Evolutionary conservation across 2,329 filamentous ascomycete species (phyloP), one percentile per base, ranked within the genome.

Genomic region (Aspergillus sp.): DNA sequence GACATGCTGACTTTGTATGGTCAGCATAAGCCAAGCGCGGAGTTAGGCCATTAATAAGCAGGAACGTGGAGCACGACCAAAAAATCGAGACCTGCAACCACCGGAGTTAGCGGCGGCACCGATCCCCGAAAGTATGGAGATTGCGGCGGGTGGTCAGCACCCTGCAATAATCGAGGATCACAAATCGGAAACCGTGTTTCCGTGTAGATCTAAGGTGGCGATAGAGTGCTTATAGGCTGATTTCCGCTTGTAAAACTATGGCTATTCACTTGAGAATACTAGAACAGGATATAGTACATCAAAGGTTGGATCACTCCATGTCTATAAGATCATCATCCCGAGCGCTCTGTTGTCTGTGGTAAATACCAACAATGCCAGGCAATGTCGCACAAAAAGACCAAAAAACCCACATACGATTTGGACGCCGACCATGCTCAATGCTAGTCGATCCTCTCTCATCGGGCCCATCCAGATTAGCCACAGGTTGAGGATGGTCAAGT

Each of bases 381-480:
- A 87, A 81, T 99, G 95, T 68, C 95, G 84, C 57, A 93, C 87
- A 72, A 97, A 91, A 62, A 99, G 80, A 22, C 93, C 95, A 47
- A 92, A 80, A n/a, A 96, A 76, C 7, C 95, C 95, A 64, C 91
- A 85, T 4, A 84, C 77, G 17, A 87, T 81, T 82, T 99, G 95
- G 77, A 97, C 85, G n/a, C 80, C 79, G 50, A 95, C 85, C 63
- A 99, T 84, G 75, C 95, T 92, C 73, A 87, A 81, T 28, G 92
- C 91, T 57, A 99, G 83, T 50, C 87, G 84, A 78, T 97, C 91
- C 76, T 99, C 95, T 64, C 91, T 86, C 83, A 96, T 86, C 3
- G 95, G 93, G 0, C 95, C 95, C 75, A 93, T 89, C 91, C 93
- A 96, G 55, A 98, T 91, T 64, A 99, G 82, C 94, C 94, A 99